Evolutionary conservation across 2,329 filamentous ascomycete species (phyloP).

Genomic region (Neopestalotiopsis sp.): DNA sequence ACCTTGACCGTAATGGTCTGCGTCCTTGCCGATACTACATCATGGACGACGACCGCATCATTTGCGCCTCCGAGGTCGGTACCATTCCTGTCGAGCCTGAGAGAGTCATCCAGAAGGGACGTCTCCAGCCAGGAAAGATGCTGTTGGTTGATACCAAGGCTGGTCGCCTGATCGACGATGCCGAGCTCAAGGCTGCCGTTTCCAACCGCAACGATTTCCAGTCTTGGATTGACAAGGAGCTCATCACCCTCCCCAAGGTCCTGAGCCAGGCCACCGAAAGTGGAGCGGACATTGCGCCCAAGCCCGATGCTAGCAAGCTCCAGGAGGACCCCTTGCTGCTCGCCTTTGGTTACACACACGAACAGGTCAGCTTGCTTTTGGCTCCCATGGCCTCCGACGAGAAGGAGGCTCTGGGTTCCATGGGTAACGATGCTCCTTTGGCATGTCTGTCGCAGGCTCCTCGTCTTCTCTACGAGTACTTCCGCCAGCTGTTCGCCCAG

Average conservation of each 20-base stretch:
- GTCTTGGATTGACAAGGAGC: conserved; percentile 83
- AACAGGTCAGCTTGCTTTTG: conserved; percentile 90
- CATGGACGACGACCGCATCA: conserved; percentile 94
- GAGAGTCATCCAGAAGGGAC: conserved; percentile 87
- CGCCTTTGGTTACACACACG: conserved; percentile 92
- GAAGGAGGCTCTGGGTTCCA: conserved; percentile 94
- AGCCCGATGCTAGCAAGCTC: conserved; percentile 71
- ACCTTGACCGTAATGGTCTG: conserved; percentile 93
- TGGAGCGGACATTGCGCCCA: conserved; percentile 64
- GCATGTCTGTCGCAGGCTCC: conserved; percentile 91
- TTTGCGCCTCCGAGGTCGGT: conserved; percentile 95
- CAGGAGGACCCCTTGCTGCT: conserved; percentile 85
- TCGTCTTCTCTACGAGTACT: conserved; percentile 92
- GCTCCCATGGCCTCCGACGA: conserved; percentile 97
- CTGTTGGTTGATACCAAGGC: conserved; percentile 88
- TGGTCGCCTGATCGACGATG: conserved; percentile 92
- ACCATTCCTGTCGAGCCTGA: conserved; percentile 92
- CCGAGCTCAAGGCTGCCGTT: conserved; percentile 88
- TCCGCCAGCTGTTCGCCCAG: conserved; percentile 96
- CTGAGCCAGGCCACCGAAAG: conserved; percentile 64
- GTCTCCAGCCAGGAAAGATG: conserved; percentile 94
- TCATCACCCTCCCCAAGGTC: conserved; percentile 81
- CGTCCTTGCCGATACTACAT: conserved; percentile 97
- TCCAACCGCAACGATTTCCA: conserved; percentile 87
- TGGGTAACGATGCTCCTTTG: conserved; percentile 95